Conservation (phyloP, 116 monocot species). For the Zostera marina region DNA sequence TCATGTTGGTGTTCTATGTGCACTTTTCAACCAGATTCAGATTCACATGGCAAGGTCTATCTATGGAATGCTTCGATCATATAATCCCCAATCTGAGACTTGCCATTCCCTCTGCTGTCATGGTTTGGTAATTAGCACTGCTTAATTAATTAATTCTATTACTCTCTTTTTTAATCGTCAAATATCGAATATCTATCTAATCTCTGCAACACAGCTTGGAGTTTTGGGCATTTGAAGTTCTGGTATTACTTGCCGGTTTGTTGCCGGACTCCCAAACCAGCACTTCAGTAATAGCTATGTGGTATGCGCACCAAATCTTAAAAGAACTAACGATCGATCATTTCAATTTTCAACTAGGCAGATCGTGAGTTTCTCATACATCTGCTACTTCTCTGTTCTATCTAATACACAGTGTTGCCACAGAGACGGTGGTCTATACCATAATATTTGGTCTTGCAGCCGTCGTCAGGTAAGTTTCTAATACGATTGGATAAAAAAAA, state of each 20-base stretch:
- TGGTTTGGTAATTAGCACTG: slow-evolving; percentile 84
- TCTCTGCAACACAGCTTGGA: slow-evolving; percentile 39
- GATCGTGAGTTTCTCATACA: background rate
- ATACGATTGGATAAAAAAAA: too few relatives aligned
- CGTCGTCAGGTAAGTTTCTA: slow-evolving; percentile 46
- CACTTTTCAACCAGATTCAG: slow-evolving; percentile 24
- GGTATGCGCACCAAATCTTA: slow-evolving; percentile 21
- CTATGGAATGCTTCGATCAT: slow-evolving; percentile 36
- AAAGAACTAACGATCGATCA: too few relatives aligned
- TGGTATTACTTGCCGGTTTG: slow-evolving; percentile 69
- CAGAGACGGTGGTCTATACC: slow-evolving; percentile 51
- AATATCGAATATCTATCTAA: too few relatives aligned
- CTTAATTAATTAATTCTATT: too few relatives aligned
- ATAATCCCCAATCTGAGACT: slow-evolving; percentile 44
- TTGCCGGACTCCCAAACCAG: slow-evolving; percentile 56
- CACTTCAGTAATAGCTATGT: slow-evolving; percentile 78
- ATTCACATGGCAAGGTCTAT: slow-evolving; percentile 55
- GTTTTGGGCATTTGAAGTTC: slow-evolving; percentile 75
- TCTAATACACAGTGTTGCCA: slow-evolving; percentile 39
- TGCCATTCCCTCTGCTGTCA: slow-evolving; percentile 67
- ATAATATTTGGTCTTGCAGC: slow-evolving; percentile 78
- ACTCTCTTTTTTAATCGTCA: too few relatives aligned
- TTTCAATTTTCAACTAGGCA: too few relatives aligned
- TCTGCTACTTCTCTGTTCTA: background rate
- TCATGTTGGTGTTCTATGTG: slow-evolving; percentile 48